Percentiles rank a stretch among this genome's conserved stretches.
These are phyloP conservation scores for Mortierella polycephala DNA, from an alignment of 371 early-diverging fungal genomes.

Conservation along the genomic window DNA sequence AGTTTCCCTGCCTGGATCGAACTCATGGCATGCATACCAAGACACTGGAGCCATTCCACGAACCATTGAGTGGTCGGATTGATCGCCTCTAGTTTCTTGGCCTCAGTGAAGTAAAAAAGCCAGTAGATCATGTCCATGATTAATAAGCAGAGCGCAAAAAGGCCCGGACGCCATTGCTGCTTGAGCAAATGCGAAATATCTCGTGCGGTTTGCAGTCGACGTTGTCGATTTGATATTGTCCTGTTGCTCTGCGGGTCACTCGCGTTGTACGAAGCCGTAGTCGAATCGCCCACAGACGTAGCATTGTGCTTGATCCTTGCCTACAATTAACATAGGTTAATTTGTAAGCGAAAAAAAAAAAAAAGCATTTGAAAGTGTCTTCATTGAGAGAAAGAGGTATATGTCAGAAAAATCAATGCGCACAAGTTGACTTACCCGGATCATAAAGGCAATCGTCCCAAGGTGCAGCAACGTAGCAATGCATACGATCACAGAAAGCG, in stretches of 20 bases:
- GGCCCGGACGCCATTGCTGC: constrained; percentile 51
- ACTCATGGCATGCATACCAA: constrained; percentile 8
- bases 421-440: constrained; percentile 15
- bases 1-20: constrained; percentile 6
- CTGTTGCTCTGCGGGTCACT: constrained; percentile 14
- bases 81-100: constrained; percentile 22
- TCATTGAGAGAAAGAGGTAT: neutral
- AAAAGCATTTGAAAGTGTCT: neutral
- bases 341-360: neutral
- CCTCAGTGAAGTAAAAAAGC: constrained; percentile 42
- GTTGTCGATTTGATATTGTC: constrained; percentile 15
- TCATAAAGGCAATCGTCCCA: constrained; percentile 31
- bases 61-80: constrained; percentile 23
- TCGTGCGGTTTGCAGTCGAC: constrained; percentile 35
- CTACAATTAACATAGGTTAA: neutral
- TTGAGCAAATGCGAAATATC: constrained; percentile 35
- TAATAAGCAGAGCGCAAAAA: constrained; percentile 35
- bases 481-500: constrained; percentile 22
- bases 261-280: neutral
- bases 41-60: constrained; percentile 18
- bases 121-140: constrained; percentile 36
- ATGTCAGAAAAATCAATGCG: neutral
- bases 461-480: constrained; percentile 31
- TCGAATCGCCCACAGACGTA: constrained; percentile 14
- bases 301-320: constrained; percentile 11